Base-by-base conservation (phyloP, 2,329 filamentous ascomycete species). In the Trichoderma lentiforme region DNA sequence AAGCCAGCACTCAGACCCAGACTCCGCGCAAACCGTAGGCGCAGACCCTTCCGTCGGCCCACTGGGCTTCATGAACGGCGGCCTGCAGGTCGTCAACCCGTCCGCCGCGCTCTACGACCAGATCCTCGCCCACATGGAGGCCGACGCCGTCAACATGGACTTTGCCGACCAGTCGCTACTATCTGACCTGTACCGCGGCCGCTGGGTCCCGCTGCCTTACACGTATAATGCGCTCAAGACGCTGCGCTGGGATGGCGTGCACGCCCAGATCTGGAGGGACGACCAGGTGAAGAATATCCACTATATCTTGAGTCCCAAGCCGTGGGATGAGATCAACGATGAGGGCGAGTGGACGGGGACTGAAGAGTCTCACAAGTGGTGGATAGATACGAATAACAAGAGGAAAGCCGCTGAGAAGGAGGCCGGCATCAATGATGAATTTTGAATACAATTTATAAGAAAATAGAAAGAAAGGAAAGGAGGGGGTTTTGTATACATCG, bases 171-270 rank as follows among this genome's bases (percentile, higher is more conserved):
- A 91, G 81, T 85, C 83, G 36, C 81, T 91, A 62, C 83, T 91
- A 24, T 85, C 86, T 4, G 85, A 87, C 63, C 79, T 89, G 26
- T 91, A 87, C 80, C 79, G 79, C 12, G 85, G 83, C 39, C 82
- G 87, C 39, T 91, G 89, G 89, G 85, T 87, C 14, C 78, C 86
- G 6, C 81, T 91, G 75, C 87, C 88, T 1, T 90, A 90, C 75
- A 81, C 85, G 15, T 90, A 90, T 78, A 91, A 91, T 74, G 89
- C 87, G 11, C 83, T 91, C 73, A 90, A 90, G 84, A 90, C 89
- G 18, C 73, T 90, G 82, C 81, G 87, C 18, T 84, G 84, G 82
- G 76, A 82, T 18, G 83, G 81, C 14, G 87, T 89, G 34, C 89
- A 91, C 76, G 79, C 80, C 32, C 76, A 80, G 71, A 87, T 91